A percentile compares a stretch with the other conserved stretches of the same genome.
These are phyloP conservation scores for Metarhizium robertsii DNA, from an alignment of 2,329 filamentous ascomycete species.

Conservation along the genomic window DNA sequence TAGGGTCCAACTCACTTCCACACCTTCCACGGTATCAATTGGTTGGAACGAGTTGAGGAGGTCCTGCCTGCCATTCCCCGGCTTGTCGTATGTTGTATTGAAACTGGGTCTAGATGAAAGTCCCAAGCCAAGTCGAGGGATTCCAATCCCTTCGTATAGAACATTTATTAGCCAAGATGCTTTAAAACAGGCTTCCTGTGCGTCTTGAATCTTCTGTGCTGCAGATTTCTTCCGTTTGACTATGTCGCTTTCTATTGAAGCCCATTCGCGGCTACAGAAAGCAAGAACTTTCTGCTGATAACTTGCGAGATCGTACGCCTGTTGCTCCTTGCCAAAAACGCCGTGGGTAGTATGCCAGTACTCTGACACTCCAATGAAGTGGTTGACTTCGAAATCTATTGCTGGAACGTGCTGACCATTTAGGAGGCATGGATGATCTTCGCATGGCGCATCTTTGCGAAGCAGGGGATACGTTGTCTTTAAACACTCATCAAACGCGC, in stretches of 20 bases:
- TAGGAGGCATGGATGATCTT: constrained; percentile 75
- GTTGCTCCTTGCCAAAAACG: constrained; percentile 71
- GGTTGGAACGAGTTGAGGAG: constrained; percentile 84
- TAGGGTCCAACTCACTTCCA: constrained; percentile 94
- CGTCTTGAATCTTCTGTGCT: constrained; percentile 69
- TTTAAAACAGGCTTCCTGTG: constrained; percentile 91
- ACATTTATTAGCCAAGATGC: constrained; percentile 97
- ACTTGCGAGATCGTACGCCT: constrained; percentile 80
- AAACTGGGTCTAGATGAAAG: constrained; percentile 39
- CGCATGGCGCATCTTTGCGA: constrained; percentile 79
- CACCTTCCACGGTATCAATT: constrained; percentile 81
- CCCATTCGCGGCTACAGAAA: constrained; percentile 82
- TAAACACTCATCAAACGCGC: constrained; percentile 78
- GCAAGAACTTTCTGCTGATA: constrained; percentile 79
- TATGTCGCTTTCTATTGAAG: constrained; percentile 59
- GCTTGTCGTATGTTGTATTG: constrained; percentile 64
- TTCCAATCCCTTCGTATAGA: constrained; percentile 88
- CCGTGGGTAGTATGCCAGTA: constrained; percentile 99
- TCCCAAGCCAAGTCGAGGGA: constrained; percentile 78
- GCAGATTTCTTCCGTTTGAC: constrained; percentile 59
- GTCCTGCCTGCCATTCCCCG: constrained; percentile 61
- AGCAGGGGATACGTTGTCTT: constrained; percentile 74
- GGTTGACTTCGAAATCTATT: constrained; percentile 95
- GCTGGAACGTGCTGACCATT: constrained; percentile 88
- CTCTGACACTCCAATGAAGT: constrained; percentile 95